Percentiles rank a stretch among this genome's conserved stretches.
phyloP scores from a whole-genome alignment of 768 basidiomycete genomes.

The Rhodotorula taiwanensis region DNA sequence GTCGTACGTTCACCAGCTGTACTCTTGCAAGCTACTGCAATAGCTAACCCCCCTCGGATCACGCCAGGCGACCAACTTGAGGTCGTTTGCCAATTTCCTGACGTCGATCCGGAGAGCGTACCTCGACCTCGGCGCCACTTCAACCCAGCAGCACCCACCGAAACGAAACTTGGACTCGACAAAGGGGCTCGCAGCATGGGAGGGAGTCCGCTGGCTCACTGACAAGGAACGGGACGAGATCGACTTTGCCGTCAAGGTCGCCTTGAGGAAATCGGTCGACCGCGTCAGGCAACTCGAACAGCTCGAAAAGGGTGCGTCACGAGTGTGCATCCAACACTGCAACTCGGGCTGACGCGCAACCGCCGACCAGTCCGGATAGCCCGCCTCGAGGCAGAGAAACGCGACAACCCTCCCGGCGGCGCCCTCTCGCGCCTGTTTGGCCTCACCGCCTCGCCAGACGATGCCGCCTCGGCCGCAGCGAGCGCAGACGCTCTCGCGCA shows the following conservation, averaged over 20 bases:
- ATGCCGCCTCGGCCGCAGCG: slow-evolving; percentile 47
- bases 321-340: slow-evolving; percentile 1
- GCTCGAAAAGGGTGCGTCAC: slow-evolving; percentile 73
- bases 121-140: slow-evolving; percentile 60
- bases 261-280: slow-evolving; percentile 76
- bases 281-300: slow-evolving; percentile 80
- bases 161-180: slow-evolving; percentile 16
- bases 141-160: not conserved
- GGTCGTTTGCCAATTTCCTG: slow-evolving; percentile 51
- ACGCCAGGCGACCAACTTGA: slow-evolving; percentile 28
- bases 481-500: slow-evolving; percentile 70
- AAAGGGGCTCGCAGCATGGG: slow-evolving; percentile 40
- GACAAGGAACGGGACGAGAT: slow-evolving; percentile 94
- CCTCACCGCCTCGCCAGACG: slow-evolving; percentile 46
- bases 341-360: not conserved
- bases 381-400: slow-evolving; percentile 20
- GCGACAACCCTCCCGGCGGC: slow-evolving; percentile 1
- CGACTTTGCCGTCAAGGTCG: slow-evolving; percentile 80
- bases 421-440: slow-evolving; percentile 54
- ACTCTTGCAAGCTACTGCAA: not conserved
- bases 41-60: not conserved
- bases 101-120: slow-evolving; percentile 74
- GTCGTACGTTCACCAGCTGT: slow-evolving; percentile 8
- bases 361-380: slow-evolving; percentile 5
- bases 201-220: slow-evolving; percentile 51